phyloP scores from a whole-genome alignment of 2,329 filamentous ascomycete species.

The Fusarium algeriense region DNA sequence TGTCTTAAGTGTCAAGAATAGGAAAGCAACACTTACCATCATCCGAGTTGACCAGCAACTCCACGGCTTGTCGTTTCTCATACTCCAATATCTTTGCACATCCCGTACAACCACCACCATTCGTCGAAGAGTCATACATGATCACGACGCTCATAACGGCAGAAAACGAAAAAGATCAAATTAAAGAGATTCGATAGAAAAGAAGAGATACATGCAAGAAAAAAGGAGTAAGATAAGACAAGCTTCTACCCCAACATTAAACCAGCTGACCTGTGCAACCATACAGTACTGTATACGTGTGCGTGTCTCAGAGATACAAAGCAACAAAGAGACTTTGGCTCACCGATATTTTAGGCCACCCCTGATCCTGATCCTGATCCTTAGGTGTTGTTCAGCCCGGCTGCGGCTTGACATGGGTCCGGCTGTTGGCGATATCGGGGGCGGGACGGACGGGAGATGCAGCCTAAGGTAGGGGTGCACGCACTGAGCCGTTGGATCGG shows the following conservation, averaged over 20 bases:
- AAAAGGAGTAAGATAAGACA: neutral
- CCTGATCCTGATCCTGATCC: constrained; percentile 12
- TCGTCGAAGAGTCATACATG: constrained; percentile 17
- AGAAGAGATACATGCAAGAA: neutral
- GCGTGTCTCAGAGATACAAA: neutral
- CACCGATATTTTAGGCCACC: constrained; percentile 35
- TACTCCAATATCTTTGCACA: constrained; percentile 43
- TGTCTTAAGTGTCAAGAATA: neutral
- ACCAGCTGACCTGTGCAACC: constrained; percentile 13
- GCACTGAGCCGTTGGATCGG: constrained; percentile 15
- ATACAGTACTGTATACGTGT: constrained; percentile 4
- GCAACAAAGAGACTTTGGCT: constrained; percentile 12
- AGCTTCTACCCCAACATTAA: constrained; percentile 4
- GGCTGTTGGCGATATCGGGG: constrained; percentile 36
- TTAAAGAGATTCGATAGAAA: neutral
- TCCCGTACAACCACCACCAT: constrained; percentile 35
- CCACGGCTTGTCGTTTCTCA: constrained; percentile 25
- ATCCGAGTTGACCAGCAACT: neutral
- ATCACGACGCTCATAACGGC: neutral
- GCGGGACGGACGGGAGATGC: constrained; percentile 15
- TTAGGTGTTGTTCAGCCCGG: constrained; percentile 20
- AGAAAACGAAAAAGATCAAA: neutral
- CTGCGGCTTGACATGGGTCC: constrained; percentile 19
- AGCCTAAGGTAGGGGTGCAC: neutral
- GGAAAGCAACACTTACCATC: constrained; percentile 15